phyloP scores from a whole-genome alignment of 1,284 basidiomycete genomes.

The Pseudozyma tsukubaensis region DNA sequence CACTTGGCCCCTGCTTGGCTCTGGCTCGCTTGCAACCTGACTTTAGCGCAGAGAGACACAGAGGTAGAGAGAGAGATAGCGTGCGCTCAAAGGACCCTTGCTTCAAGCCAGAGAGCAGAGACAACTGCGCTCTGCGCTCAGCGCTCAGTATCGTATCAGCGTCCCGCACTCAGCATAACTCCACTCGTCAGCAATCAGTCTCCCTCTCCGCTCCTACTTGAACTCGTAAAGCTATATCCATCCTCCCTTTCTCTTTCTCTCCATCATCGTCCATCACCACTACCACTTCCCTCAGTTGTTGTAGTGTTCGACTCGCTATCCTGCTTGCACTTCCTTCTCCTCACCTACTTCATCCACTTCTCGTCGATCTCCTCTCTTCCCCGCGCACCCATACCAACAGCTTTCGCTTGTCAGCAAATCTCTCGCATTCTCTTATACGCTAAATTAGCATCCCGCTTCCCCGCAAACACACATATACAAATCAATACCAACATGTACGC shows the following conservation, averaged over 20 bases:
- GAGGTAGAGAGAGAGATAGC: not conserved
- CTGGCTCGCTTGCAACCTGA: too few species aligned
- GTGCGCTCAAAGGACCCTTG: not conserved
- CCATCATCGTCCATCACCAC: conserved; percentile 18
- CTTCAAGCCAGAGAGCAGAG: too few species aligned
- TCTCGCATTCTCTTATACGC: not conserved
- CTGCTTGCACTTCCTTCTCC: conserved; percentile 5
- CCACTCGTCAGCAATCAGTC: conserved; percentile 18
- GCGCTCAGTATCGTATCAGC: too few species aligned
- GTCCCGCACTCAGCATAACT: not conserved
- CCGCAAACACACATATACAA: not conserved
- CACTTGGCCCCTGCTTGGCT: not conserved
- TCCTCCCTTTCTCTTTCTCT: conserved; percentile 12
- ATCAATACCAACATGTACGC: conserved; percentile 39
- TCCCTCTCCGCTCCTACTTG: conserved; percentile 16
- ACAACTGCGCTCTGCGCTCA: too few species aligned
- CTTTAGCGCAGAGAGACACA: too few species aligned
- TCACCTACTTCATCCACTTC: not conserved
- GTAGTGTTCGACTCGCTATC: conserved; percentile 12
- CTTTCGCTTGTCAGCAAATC: not conserved
- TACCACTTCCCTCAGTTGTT: conserved; percentile 19
- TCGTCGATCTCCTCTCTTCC: not conserved
- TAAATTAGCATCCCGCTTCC: conserved; percentile 1
- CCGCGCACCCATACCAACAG: conserved; percentile 1
- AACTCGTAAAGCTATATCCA: conserved; percentile 10